Base-by-base conservation (phyloP, 2,329 filamentous ascomycete species). In the Talaromyces sp. region DNA sequence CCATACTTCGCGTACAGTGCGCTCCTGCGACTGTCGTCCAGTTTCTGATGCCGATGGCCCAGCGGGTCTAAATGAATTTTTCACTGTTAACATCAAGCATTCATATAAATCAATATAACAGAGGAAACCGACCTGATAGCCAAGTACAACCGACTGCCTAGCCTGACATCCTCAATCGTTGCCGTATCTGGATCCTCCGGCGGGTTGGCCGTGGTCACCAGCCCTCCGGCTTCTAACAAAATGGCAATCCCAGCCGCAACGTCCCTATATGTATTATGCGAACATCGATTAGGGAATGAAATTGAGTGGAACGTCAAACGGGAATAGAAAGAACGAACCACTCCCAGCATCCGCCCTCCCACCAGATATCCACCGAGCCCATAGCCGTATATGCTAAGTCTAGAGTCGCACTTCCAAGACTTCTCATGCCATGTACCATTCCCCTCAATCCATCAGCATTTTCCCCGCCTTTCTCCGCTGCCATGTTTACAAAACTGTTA, bases 331-430 rank as follows among this genome's bases (percentile, higher is more conserved):
- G 17, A 41, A 70, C 79, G 63, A 65, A 86, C 85, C 88, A 91
- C 72, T 91, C 89, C 88, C 88, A 90, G 66, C 87, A 90, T 0
- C 88, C 88, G 2, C 87, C 88, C 68, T 91, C 88, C 88, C 88
- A 91, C 88, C 88, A 91, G 10, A 91, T 89, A 71, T 91, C 88
- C 63, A 91, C 86, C 0, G 84, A 78, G 0, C 88, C 88, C 81
- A 88, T 88, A 11, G 89, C 88, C 9, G 84, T 83, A 69, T 91
- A 91, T 0, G 87, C 88, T 51, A 91, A 72, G 70, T 91, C 88
- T 56, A 91, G 68, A 1, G 88, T 89, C 8, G 88, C 88, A 66
- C 86, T 87, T 3, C 88, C 88, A 58, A 91, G 69, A 69, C 87
- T 89, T 61, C 88, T 75, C 46, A 91, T 78, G 0, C 89, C 88